Conservation (phyloP, 208 protist genomes). For the Leishmania amazonensis region DNA sequence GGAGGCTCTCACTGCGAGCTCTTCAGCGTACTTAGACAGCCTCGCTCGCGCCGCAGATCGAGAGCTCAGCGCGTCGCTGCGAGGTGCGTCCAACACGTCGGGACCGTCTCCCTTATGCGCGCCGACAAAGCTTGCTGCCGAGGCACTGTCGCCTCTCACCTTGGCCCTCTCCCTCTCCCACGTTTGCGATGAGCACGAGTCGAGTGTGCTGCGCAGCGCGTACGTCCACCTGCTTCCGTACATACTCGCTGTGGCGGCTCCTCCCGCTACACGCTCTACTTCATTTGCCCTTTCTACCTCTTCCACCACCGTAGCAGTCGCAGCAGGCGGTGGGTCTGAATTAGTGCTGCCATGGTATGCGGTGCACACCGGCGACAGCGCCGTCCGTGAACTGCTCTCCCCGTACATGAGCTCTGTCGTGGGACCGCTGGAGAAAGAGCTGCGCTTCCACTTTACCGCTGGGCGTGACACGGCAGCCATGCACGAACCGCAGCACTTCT, state of each 20-base stretch:
- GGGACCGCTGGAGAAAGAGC: slow-evolving; percentile 54
- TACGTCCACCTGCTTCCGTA: slow-evolving; percentile 20
- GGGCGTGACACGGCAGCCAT: slow-evolving; percentile 46
- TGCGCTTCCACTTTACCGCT: slow-evolving; percentile 69
- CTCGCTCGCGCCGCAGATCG: neutral
- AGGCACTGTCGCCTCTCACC: slow-evolving; percentile 1
- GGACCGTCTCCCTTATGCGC: neutral
- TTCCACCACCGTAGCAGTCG: neutral
- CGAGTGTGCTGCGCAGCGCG: slow-evolving; percentile 6
- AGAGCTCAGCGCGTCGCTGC: neutral
- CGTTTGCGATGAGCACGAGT: neutral
- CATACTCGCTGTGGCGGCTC: slow-evolving; percentile 6
- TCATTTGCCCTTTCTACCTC: neutral
- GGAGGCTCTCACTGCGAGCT: slow-evolving; percentile 8
- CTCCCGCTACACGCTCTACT: neutral
- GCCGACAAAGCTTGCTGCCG: neutral
- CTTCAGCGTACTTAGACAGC: neutral
- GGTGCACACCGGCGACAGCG: slow-evolving; percentile 2
- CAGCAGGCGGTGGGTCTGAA: neutral
- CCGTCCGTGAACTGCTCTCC: slow-evolving; percentile 23
- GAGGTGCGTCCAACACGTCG: neutral
- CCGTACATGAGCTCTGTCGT: slow-evolving; percentile 40
- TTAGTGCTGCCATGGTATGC: slow-evolving; percentile 2
- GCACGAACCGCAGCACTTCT: slow-evolving; percentile 76
- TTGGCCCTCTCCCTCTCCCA: neutral